A percentile compares a stretch with the other conserved stretches of the same genome.
phyloP scores from a whole-genome alignment of 257 asterid genomes.

The Solanum stenotomum region DNA sequence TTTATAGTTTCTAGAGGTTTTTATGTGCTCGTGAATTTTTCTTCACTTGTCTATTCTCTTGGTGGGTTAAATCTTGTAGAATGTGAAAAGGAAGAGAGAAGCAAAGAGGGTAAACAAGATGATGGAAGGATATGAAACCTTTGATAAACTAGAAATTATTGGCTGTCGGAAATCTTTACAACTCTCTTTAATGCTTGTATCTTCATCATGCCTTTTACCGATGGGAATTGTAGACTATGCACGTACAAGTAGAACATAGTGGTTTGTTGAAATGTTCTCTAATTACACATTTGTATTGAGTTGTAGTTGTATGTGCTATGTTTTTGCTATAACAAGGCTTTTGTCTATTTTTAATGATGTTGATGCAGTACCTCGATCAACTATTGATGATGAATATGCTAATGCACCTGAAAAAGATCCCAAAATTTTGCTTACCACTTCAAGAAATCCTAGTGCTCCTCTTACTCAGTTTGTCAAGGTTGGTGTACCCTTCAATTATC shows the following conservation, averaged over 20 bases:
- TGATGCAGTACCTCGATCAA: conserved; percentile 61
- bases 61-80: not conserved
- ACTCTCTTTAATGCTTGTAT: not conserved
- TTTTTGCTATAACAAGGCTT: not conserved
- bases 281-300: not conserved
- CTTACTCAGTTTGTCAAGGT: conserved; percentile 96
- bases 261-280: not conserved
- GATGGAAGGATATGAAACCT: not conserved
- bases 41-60: not conserved
- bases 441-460: conserved; percentile 92
- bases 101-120: not conserved
- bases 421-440: conserved; percentile 81
- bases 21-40: not conserved
- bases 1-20: not conserved
- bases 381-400: conserved; percentile 93
- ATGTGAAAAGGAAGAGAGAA: not conserved
- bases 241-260: not conserved
- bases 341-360: not conserved
- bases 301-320: not conserved
- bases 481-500: not conserved
- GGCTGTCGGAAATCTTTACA: not conserved
- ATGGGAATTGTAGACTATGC: not conserved
- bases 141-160: not conserved
- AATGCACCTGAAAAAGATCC: conserved; percentile 71
- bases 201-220: not conserved